These are phyloP conservation scores for Coemansia interrupta DNA, from an alignment of 192 early-diverging fungal genomes.

Conservation along the genomic window DNA sequence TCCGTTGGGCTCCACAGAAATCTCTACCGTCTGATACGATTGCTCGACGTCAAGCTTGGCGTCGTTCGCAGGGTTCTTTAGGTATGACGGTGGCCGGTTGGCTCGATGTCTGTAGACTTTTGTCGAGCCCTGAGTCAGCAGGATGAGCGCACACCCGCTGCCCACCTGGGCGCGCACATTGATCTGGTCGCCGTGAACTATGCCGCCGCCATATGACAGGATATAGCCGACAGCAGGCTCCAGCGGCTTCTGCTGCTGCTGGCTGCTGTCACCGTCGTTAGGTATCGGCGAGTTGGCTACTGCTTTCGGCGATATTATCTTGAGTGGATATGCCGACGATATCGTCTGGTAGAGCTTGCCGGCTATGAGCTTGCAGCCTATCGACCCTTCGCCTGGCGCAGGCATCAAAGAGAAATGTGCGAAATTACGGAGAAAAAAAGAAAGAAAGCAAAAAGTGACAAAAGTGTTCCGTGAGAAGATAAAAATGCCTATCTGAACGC, in stretches of 20 bases:
- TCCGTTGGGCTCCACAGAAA: conserved; percentile 36
- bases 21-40: conserved; percentile 53
- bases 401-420: conserved; percentile 15
- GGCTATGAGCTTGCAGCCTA: conserved; percentile 38
- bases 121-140: conserved; percentile 80
- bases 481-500: conserved; percentile 1
- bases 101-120: conserved; percentile 70
- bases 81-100: background rate
- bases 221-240: conserved; percentile 55
- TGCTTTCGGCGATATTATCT: conserved; percentile 49
- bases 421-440: conserved; percentile 1
- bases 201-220: conserved; percentile 74
- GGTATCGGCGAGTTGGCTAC: background rate
- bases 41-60: conserved; percentile 5
- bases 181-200: conserved; percentile 67
- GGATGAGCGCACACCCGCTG: conserved; percentile 53
- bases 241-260: background rate
- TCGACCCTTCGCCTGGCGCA: conserved; percentile 28
- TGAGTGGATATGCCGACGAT: conserved; percentile 48
- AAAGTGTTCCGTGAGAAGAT: background rate
- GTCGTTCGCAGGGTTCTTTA: conserved; percentile 7
- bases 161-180: conserved; percentile 55
- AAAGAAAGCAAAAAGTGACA: background rate
- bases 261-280: background rate
- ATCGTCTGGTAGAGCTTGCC: conserved; percentile 25